Conservation (phyloP, 139 green algal species). For the Chlorella ohadii region DNA sequence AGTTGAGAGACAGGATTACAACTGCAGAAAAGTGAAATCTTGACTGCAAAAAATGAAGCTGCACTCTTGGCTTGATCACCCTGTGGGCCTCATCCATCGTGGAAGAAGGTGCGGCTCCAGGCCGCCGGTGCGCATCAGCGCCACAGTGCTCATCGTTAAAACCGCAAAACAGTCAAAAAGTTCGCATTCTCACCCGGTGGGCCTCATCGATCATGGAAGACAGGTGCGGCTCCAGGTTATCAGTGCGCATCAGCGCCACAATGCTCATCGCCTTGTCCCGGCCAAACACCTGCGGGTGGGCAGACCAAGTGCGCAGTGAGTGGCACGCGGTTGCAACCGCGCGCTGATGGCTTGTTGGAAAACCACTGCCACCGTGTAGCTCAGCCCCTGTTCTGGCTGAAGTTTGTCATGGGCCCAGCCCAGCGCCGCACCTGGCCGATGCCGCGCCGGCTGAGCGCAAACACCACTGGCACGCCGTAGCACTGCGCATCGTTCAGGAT, state of each 20-base stretch:
- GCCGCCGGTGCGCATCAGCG: too few species aligned
- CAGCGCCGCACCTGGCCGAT: constrained; percentile 62
- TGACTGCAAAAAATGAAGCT: too few species aligned
- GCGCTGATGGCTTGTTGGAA: too few species aligned
- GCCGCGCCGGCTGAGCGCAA: constrained; percentile 81
- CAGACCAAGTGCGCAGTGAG: too few species aligned
- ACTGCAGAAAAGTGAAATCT: too few species aligned
- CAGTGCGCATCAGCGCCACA: constrained; percentile 61
- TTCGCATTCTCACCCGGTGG: neutral
- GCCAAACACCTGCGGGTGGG: constrained; percentile 69
- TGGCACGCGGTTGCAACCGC: too few species aligned
- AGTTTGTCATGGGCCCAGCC: neutral
- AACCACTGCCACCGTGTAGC: too few species aligned
- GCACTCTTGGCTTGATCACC: too few species aligned
- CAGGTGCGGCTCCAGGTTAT: neutral
- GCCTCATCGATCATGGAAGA: neutral
- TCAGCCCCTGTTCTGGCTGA: neutral
- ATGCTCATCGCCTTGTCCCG: constrained; percentile 81
- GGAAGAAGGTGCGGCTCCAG: too few species aligned
- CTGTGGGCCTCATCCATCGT: too few species aligned
- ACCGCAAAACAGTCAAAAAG: neutral
- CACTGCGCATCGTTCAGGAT: constrained; percentile 64
- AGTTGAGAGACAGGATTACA: too few species aligned
- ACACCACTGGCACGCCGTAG: constrained; percentile 63
- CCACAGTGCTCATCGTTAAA: too few species aligned